Base-by-base conservation (phyloP, 345 rosid genomes). In the Gossypium herbaceum region DNA sequence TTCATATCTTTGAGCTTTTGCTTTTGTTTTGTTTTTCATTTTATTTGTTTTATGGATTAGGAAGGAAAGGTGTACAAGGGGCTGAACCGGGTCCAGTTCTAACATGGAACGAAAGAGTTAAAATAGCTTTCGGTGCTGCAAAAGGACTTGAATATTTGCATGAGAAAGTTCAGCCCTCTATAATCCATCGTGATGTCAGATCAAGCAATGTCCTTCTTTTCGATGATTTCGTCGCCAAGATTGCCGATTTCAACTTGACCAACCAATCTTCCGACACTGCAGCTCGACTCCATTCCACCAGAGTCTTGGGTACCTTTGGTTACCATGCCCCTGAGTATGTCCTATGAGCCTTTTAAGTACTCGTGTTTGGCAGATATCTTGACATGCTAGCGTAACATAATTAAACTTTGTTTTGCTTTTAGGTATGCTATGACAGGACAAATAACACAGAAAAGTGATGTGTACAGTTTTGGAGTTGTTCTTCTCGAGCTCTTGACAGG, bases 381-480 rank as follows among this genome's bases (percentile, higher is more conserved):
- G 59, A 55, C 10, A 11, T 45, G 50, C 12, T 45, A 9, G 2
- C 3, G 12, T 11, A 9, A 45, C 50, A 45, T 8, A 45, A 1
- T 7, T 45, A 11, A 58, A 22, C 13, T 59, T 47, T 48, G 2
- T 73, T 24, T 58, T 5, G 63, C 11, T 61, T 8, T 9, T 82
- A 96, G 99, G 86, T 96, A 96, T 72, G 99, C 99, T 20, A 96
- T 96, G 98, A 96, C 99, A 39, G 98, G 98, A 54, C 99, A 96
- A 70, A 89, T 96, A 77, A 92, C 98, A 0, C 99, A 92, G 81
- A 96, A 96, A 79, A 96, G 99, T 15, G 98, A 96, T 76, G 99
- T 96, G 25, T 96, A 96, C 77, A 96, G 99, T 83, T 96, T 96
- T 15, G 98, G 98, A n/a, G 98, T 96, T 17, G 98, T 96, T 82